Evolutionary conservation across 2,329 filamentous ascomycete genomes (phyloP).

Genomic region (Fusarium anthophilum): DNA sequence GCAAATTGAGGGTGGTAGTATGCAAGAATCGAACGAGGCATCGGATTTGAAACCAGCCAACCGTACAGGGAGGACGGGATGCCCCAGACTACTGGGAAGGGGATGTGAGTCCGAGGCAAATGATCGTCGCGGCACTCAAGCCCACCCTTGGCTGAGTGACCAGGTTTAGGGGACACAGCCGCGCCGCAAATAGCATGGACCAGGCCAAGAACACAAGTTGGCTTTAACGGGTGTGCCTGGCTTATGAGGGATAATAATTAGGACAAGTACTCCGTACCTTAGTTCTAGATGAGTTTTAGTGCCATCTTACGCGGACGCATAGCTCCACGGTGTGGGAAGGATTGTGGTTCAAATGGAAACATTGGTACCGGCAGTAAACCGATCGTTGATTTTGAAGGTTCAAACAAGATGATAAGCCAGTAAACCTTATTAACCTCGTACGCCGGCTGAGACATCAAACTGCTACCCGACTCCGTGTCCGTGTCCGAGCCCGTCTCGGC

Average conservation of each 20-base stretch:
- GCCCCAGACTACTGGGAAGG: slow-evolving; percentile 41
- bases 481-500: slow-evolving; percentile 11
- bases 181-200: slow-evolving; percentile 42
- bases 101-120: slow-evolving; percentile 34
- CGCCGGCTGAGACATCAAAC: slow-evolving; percentile 3
- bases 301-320: background rate
- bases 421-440: background rate
- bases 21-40: slow-evolving; percentile 44
- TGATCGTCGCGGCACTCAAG: slow-evolving; percentile 45
- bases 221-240: background rate
- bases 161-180: slow-evolving; percentile 38
- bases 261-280: background rate
- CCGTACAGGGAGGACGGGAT: slow-evolving; percentile 37
- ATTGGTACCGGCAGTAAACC: background rate
- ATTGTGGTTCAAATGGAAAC: background rate
- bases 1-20: slow-evolving; percentile 31
- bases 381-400: background rate
- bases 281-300: background rate
- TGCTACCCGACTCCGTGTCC: background rate
- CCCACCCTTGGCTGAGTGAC: slow-evolving; percentile 22
- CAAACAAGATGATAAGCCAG: background rate
- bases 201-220: slow-evolving; percentile 1
- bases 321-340: background rate
- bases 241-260: background rate
- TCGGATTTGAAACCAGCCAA: slow-evolving; percentile 40